Percentiles rank a stretch among this genome's conserved stretches.
phyloP scores from a whole-genome alignment of 1,284 basidiomycete species.

The Microbotryum silenes-acaulis region DNA sequence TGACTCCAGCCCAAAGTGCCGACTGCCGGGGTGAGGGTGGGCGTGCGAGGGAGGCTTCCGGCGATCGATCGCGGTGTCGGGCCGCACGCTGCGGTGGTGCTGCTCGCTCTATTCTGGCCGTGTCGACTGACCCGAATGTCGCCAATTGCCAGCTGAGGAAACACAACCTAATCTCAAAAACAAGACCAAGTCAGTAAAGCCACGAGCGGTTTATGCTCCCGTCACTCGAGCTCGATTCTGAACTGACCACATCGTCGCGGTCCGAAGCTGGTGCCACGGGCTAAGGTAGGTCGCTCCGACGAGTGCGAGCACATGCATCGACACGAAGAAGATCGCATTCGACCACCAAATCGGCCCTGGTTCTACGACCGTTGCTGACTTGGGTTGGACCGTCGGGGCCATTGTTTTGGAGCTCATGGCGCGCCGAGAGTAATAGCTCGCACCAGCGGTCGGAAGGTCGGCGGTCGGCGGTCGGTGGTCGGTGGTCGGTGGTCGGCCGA shows the following conservation, averaged over 20 bases:
- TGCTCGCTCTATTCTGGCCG: too few relatives aligned
- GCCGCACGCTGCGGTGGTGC: too few relatives aligned
- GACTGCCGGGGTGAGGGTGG: not conserved
- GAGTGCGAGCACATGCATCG: slow-evolving; percentile 54
- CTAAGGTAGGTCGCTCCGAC: slow-evolving; percentile 52
- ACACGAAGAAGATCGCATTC: slow-evolving; percentile 60
- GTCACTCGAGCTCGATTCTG: not conserved
- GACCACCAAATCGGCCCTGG: slow-evolving; percentile 53
- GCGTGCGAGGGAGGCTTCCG: too few relatives aligned
- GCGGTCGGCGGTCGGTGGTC: too few relatives aligned
- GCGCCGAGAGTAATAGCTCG: too few relatives aligned
- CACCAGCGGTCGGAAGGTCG: too few relatives aligned
- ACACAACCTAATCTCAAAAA: slow-evolving; percentile 39
- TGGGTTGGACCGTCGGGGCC: too few relatives aligned
- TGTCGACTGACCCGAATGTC: slow-evolving; percentile 53
- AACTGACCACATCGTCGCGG: slow-evolving; percentile 45
- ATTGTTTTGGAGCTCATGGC: too few relatives aligned
- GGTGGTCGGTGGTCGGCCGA: too few relatives aligned
- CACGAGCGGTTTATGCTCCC: not conserved
- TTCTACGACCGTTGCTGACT: not conserved
- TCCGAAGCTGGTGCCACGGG: slow-evolving; percentile 44
- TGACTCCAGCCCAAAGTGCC: not conserved
- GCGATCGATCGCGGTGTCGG: too few relatives aligned
- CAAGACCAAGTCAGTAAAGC: not conserved
- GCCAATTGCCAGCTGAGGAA: slow-evolving; percentile 61